Evolutionary conservation across 192 early-diverging fungal species (phyloP), one percentile per base, ranked within the genome.

Genomic region (Coemansia sp.): DNA sequence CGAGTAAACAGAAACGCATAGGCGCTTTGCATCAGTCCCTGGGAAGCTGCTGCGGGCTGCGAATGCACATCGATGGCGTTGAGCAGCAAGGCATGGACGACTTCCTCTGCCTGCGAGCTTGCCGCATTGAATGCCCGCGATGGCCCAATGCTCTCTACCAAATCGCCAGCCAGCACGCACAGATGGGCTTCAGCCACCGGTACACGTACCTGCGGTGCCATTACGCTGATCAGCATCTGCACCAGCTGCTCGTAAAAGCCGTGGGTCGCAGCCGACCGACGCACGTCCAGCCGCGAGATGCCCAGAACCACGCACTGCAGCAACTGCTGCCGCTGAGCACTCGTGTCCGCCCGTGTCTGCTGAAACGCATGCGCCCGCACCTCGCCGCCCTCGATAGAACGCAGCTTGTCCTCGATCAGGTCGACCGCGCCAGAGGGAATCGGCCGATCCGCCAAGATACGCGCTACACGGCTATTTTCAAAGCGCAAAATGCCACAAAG

Each of bases 1-100:
- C 76, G 64, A 17, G 69, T 63, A 31, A 79, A 79, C 53, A 79
- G 40, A 20, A 64, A 79, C 51, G 64, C 54, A 43, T 79, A 79
- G n/a, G 69, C 69, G 48, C 69, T 72, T 15, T 50, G 47, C 3
- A 79, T 62, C 32, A 79, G 44, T 1, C 76, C 69, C 20, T 61
- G 64, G 6, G 32, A 34, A 1, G 7, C 7, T 34, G 51, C 58
- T 2, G 75, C 51, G 2, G 56, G 44, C 3, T 49, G 21, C 11
- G 69, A 61, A 34, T 34, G 32, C 16, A 64, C 47, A 17, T 66
- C 64, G 6, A 62, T 37, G 12, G 58, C 64, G 11, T 58, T 58
- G 12, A 58, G 30, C n/a, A 79, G 31, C 39, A 79, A 30, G 0
- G 69, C 58, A 6, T 59, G 43, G 2, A 68, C 42, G 4, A 43